A percentile compares a stretch with the other conserved stretches of the same genome.
Evolutionary conservation across 2,329 filamentous ascomycete species (phyloP).

Genomic region (Paracoccidioides lutzii): DNA sequence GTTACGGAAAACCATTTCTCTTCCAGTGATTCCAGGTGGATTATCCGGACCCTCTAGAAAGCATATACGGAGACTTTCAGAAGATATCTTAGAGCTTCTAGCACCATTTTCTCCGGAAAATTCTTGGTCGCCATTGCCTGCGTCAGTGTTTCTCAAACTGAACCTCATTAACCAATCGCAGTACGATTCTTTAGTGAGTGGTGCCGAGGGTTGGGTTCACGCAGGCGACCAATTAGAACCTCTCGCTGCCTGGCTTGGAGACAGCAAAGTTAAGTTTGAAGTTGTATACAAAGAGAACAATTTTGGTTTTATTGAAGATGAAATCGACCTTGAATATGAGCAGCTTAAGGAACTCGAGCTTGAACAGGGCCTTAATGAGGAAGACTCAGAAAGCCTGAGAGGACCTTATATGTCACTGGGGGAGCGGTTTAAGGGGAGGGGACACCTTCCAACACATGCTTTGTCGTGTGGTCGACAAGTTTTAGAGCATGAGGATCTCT

Average conservation of each 20-base stretch:
- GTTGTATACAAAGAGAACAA: conserved; percentile 35
- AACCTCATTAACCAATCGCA: conserved; percentile 52
- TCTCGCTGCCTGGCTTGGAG: conserved; percentile 47
- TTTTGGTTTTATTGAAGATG: conserved; percentile 44
- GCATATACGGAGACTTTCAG: conserved; percentile 33
- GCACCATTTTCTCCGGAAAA: conserved; percentile 28
- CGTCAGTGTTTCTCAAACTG: conserved; percentile 40
- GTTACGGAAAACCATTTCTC: conserved; percentile 33
- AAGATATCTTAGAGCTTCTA: conserved; percentile 31
- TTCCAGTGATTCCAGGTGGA: conserved; percentile 28
- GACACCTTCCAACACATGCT: conserved; percentile 15
- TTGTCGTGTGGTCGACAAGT: conserved; percentile 22
- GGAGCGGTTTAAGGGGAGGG: conserved; percentile 26
- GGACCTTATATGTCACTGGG: conserved; percentile 34
- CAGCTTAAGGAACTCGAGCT: conserved; percentile 49
- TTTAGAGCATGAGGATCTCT: conserved; percentile 42
- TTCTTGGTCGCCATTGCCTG: conserved; percentile 37
- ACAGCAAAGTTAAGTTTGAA: conserved; percentile 35
- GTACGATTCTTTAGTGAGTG: conserved; percentile 44
- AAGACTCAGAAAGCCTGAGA: conserved; percentile 41
- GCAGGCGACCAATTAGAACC: conserved; percentile 20
- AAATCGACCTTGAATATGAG: conserved; percentile 49
- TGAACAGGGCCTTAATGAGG: conserved; percentile 41
- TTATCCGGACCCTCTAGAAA: conserved; percentile 27
- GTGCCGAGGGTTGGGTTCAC: conserved; percentile 34